Base-by-base conservation (phyloP, 2,329 filamentous ascomycete genomes). In the Alternaria sp. region DNA sequence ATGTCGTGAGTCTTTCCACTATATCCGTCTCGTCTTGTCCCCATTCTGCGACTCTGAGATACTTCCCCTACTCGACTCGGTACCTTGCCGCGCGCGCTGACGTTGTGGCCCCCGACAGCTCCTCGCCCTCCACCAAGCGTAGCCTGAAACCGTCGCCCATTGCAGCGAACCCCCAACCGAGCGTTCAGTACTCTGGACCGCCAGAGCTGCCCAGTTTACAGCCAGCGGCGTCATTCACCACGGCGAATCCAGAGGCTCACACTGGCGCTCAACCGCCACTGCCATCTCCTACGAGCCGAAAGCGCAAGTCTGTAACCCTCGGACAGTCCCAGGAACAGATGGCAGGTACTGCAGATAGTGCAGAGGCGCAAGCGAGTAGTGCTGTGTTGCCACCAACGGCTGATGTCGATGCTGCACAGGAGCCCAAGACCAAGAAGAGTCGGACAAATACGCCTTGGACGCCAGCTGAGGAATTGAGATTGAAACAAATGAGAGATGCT, bases 381-480 rank as follows among this genome's bases (percentile, higher is more conserved):
- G 66, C 80, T 21, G 71, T 76, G 44, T 59, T 70, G 62, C 68
- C 72, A 19, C 66, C 63, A n/a, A 60, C 57, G 45, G 63, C 68
- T 12, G 68, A 75, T 17, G 61, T 59, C 19, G 75, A 79, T 25
- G 55, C 68, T 56, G 60, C 65, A 11, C 77, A 74, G 65, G 80
- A 79, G 67, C 80, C 71, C 60, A 76, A 85, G 7, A 85, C 88
- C 51, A 99, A 98, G 84, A 97, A 97, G 84, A 96, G 93, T 74
- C 87, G 96, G 64, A 98, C 96, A n/a, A 99, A 99, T 78, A 99
- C 96, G 3, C 96, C 96, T 0, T 99, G 96, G 96, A 97, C 94
- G 2, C 93, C 95, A 3, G 92, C 92, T 32, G 96, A 99, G 80
- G 96, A 99, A 81, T 89, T 95, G 77, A 86, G 93, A 49, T 84